Evolutionary conservation across 208 protist genomes (phyloP).

Genomic region (Leishmania martiniquensis): DNA sequence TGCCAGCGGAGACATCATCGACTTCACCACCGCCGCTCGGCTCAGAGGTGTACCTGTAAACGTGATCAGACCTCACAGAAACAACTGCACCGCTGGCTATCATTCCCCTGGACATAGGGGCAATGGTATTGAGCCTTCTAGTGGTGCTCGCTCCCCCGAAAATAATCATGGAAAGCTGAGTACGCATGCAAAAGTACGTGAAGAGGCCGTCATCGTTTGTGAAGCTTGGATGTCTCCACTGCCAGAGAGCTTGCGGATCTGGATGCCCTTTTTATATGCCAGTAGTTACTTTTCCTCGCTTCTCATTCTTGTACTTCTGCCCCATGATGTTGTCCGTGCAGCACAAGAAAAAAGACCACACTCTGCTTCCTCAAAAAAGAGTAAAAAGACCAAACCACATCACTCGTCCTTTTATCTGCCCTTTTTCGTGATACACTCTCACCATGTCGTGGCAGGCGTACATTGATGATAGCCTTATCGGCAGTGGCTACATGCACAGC

Average conservation of each 20-base stretch:
- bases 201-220: not conserved
- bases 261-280: not conserved
- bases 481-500: conserved; percentile 89
- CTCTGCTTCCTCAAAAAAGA: not conserved
- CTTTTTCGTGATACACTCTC: not conserved
- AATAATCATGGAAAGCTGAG: not conserved
- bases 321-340: not conserved
- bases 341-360: not conserved
- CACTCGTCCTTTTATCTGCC: not conserved
- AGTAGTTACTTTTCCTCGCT: not conserved
- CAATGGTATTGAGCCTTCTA: not conserved
- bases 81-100: not conserved
- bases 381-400: not conserved
- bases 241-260: not conserved
- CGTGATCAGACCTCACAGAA: not conserved
- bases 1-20: not conserved
- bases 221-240: not conserved
- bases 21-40: not conserved
- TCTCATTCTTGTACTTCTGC: not conserved
- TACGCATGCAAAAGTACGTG: not conserved
- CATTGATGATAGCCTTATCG: conserved; percentile 89
- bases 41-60: not conserved
- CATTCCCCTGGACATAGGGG: not conserved
- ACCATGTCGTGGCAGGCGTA: conserved; percentile 89
- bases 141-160: not conserved